Base-by-base conservation (phyloP, 1,139 yeast species). In the Suhomyces wounanorum region DNA sequence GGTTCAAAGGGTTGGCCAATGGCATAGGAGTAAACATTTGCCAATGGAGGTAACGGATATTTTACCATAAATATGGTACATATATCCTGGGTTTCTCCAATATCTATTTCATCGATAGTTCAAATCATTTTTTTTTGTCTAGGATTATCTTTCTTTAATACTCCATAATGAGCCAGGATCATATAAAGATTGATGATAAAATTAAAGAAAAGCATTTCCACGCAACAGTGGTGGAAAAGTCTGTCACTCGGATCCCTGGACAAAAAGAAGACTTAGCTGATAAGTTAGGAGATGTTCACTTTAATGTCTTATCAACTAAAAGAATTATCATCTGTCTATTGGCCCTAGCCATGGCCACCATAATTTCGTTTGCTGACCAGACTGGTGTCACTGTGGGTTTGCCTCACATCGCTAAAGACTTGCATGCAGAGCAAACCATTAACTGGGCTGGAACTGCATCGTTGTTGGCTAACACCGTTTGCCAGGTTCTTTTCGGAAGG, bases 361-460 rank as follows among this genome's bases (percentile, higher is more conserved):
- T 75, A 54, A 67, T 68, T 3, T 68, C 73, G 2, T 73, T 71
- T 56, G 62, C 69, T 17, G 77, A 73, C 59, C 77, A 73, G 52
- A 73, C 78, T 1, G 71, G 79, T 23, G 66, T 77, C 2, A 68
- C 81, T 0, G 70, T 78, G 8, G 79, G 78, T 0, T 65, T 75
- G 11, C 73, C 82, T 1, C 59, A 66, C 4, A 76, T 78, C 23
- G 75, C 73, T 0, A 54, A 66, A 23, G 78, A 73, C 36, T 61
- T 78, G 39, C 51, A 64, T 37, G 71, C 78, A 0, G 64, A 70
- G 41, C 60, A 65, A 14, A 67, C 79, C 1, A 74, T 76, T 39
- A 71, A 71, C 53, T 78, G 83, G 83, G 77, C 78, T 0, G 79
- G 79, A 26, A 73, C 81, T 0, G 68, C 81, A 2, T 70, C 77